These are phyloP conservation scores for Gnaphalium uliginosum DNA, from an alignment of 129 eudicot genomes.

Conservation along the genomic window DNA sequence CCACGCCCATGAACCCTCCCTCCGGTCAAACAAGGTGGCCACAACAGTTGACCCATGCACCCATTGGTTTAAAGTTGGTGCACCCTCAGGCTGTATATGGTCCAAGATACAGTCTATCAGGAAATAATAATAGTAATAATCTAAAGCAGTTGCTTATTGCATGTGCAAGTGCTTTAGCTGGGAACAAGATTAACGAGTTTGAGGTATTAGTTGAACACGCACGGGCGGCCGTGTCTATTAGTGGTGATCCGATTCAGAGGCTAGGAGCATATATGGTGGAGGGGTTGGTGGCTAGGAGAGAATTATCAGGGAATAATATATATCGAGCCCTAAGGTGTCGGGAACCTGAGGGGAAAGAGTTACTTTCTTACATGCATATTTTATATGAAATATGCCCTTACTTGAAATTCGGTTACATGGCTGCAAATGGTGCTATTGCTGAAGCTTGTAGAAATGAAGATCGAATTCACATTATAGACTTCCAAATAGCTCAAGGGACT, in stretches of 20 bases:
- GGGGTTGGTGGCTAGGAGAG: constrained; percentile 80
- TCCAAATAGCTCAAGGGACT: constrained; percentile 85
- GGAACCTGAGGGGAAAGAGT: constrained; percentile 78
- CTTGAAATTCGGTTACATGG: constrained; percentile 91
- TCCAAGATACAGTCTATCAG: constrained; percentile 30
- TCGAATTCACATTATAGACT: constrained; percentile 81
- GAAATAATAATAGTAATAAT: constrained; percentile 26
- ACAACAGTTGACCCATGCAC: constrained; percentile 46
- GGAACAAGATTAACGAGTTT: constrained; percentile 55
- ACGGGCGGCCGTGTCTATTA: constrained; percentile 54
- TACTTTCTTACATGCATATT: constrained; percentile 88
- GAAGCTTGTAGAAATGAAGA: constrained; percentile 88
- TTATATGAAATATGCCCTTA: constrained; percentile 92
- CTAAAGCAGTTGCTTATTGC: constrained; percentile 65
- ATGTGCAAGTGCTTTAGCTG: constrained; percentile 79
- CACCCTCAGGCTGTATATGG: constrained; percentile 37
- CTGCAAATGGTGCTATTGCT: constrained; percentile 91
- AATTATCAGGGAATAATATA: constrained; percentile 65
- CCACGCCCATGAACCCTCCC: constrained; percentile 31
- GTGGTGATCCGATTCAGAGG: constrained; percentile 89
- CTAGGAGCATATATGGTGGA: constrained; percentile 94
- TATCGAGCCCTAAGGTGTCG: constrained; percentile 65
- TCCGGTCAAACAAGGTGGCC: constrained; percentile 45
- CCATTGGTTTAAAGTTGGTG: constrained; percentile 24
- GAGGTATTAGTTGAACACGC: constrained; percentile 55